These are phyloP conservation scores for Entonaema liquescens DNA, from an alignment of 495 filamentous ascomycete species.

Conservation along the genomic window DNA sequence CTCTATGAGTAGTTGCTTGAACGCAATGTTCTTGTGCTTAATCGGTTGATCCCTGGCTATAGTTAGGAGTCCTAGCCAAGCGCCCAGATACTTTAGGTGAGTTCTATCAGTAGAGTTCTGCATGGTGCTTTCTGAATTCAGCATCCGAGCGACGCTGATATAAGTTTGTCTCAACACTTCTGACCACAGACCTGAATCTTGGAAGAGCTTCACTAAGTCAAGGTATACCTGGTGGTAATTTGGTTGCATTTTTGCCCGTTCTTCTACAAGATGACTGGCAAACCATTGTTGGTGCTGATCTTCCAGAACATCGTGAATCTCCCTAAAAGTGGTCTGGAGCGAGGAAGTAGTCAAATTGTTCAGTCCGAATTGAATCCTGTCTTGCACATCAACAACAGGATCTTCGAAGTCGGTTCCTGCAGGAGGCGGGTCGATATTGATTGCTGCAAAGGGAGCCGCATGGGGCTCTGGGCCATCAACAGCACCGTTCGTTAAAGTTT, in stretches of 20 bases:
- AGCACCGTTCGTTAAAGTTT: conserved; percentile 69
- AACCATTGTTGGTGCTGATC: conserved; percentile 94
- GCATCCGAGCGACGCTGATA: conserved; percentile 78
- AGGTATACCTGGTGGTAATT: conserved; percentile 95
- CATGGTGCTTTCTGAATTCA: conserved; percentile 88
- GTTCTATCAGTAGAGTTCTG: conserved; percentile 80
- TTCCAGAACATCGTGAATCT: conserved; percentile 79
- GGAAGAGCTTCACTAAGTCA: conserved; percentile 84
- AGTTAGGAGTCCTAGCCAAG: conserved; percentile 93
- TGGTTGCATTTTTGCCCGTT: conserved; percentile 93
- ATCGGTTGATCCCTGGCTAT: conserved; percentile 95
- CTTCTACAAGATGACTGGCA: conserved; percentile 91
- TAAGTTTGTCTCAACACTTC: conserved; percentile 96
- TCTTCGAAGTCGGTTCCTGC: conserved; percentile 73
- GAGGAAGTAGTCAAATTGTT: conserved; percentile 96
- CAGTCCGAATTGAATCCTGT: conserved; percentile 92
- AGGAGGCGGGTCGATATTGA: conserved; percentile 75
- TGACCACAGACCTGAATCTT: conserved; percentile 77
- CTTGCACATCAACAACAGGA: conserved; percentile 82
- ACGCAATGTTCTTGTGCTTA: conserved; percentile 95
- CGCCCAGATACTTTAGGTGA: conserved; percentile 89
- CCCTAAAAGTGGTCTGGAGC: conserved; percentile 78
- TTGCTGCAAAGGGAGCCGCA: conserved; percentile 70
- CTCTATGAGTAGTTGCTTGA: conserved; percentile 93
- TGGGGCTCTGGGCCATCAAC: conserved; percentile 65